Conservation (phyloP, 192 early-diverging fungal species). For the Tieghemiomyces parasiticus region DNA sequence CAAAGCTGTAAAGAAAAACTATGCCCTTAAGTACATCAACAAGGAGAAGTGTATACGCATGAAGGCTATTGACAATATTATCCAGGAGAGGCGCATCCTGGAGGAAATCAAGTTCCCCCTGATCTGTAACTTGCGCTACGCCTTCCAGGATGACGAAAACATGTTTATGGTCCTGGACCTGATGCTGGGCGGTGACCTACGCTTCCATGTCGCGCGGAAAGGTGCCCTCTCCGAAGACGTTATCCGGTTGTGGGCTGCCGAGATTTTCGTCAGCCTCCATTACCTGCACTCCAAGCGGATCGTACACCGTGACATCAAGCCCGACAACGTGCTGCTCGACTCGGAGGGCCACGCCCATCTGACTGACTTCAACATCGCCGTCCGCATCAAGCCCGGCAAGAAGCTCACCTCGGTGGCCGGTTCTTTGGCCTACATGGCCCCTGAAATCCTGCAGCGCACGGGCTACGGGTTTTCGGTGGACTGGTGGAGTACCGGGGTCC, state of each 20-base stretch:
- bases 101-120: constrained; percentile 46
- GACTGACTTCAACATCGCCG: constrained; percentile 80
- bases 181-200: constrained; percentile 78
- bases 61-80: constrained; percentile 71
- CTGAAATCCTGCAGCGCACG: constrained; percentile 45
- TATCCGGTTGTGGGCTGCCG: constrained; percentile 55
- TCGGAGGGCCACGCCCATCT: constrained; percentile 64
- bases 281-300: constrained; percentile 56
- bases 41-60: constrained; percentile 72
- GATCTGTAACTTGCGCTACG: constrained; percentile 64
- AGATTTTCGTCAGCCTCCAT: constrained; percentile 41
- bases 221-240: constrained; percentile 45
- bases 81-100: constrained; percentile 58
- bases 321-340: constrained; percentile 70
- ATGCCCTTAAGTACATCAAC: constrained; percentile 76
- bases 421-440: constrained; percentile 80
- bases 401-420: constrained; percentile 59
- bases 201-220: constrained; percentile 61
- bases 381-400: constrained; percentile 41
- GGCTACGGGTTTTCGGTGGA: constrained; percentile 35
- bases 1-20: constrained; percentile 43
- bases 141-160: constrained; percentile 82
- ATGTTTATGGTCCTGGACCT: constrained; percentile 83
- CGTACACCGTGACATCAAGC: constrained; percentile 73
- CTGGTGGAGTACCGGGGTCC: constrained; percentile 74